Evolutionary conservation across 495 filamentous ascomycete genomes (phyloP), one percentile per base, ranked within the genome.

Genomic region (Penicillium diatomitis): DNA sequence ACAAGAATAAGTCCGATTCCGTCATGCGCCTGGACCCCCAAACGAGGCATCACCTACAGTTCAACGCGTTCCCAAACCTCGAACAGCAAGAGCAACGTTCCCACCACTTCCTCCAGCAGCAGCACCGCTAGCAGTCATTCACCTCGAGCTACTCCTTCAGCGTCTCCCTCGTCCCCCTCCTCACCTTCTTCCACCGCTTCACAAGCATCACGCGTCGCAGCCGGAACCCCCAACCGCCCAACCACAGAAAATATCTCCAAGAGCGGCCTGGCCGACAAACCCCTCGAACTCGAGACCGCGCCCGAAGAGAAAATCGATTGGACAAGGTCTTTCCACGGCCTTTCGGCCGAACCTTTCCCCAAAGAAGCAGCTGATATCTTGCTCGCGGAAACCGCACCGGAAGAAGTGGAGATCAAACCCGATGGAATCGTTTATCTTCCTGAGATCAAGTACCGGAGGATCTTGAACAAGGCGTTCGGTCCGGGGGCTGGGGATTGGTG

Each of bases 361-460:
- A 75, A 84, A 45, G 90, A 96, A 74, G 75, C 81, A 9, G 76
- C 83, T 4, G 77, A 84, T 31, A 70, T 90, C 4, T 69, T 98
- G 42, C 76, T 88, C 48, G 76, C 79, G 31, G 80, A 80, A 27
- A 70, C 90, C 7, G 67, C 80, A 34, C 67, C 76, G 5, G 77
- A 86, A 11, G 91, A 97, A 66, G 80, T 98, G 40, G 92, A 98
- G 75, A 82, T 97, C 59, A 98, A 98, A 73, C 85, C 87, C 29
- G 92, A 98, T 68, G 92, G 92, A 31, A 94, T 98, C 56, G 73
- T 96, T 41, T 98, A 96, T 63, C 76, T 98, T 47, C 92, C 92
- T 9, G 92, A 98, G 78, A 98, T 98, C 73, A 98, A 98, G 67
- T 98, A 98, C 68, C 75, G 92, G 27, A 75, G 92, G 36, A 96